phyloP scores from a whole-genome alignment of 345 rosid genomes.

The Tarenaya hassleriana region DNA sequence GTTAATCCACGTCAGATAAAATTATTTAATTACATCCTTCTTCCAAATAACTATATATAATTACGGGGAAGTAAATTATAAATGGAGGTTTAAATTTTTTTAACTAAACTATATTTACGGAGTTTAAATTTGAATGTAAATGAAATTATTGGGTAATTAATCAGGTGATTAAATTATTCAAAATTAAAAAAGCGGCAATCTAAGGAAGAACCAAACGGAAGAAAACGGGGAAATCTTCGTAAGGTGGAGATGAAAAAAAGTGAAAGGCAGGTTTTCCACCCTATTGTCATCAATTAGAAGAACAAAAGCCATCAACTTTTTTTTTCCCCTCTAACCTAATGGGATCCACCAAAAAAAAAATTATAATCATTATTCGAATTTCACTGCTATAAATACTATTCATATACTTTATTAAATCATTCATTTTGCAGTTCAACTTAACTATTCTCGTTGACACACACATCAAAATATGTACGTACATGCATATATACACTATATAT shows the following conservation, averaged over 20 bases:
- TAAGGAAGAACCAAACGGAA: slow-evolving; percentile 11
- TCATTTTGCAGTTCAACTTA: no score
- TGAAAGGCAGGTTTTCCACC: slow-evolving; percentile 13
- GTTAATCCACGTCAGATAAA: no score
- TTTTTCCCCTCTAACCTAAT: slow-evolving; percentile 16
- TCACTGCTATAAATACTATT: not conserved
- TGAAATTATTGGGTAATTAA: no score
- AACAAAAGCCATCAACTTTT: slow-evolving; percentile 13
- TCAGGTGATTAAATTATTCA: not conserved
- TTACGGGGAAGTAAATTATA: no score
- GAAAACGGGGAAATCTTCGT: not conserved
- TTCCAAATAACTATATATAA: no score
- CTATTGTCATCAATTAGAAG: slow-evolving; percentile 21
- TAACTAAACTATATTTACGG: no score
- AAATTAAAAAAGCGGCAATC: slow-evolving; percentile 2
- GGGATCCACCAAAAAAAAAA: slow-evolving; percentile 22
- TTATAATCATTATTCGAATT: not conserved
- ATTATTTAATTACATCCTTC: no score
- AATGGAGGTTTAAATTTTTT: no score
- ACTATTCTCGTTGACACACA: no score
- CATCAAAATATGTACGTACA: no score
- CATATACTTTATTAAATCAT: not conserved
- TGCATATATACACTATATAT: no score
- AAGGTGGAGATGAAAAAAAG: slow-evolving; percentile 14
- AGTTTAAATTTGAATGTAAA: no score